Percentiles rank a stretch among this genome's conserved stretches.
Evolutionary conservation across 148 eudicot genomes (phyloP).

Genomic region (Vaccinium corymbosum): DNA sequence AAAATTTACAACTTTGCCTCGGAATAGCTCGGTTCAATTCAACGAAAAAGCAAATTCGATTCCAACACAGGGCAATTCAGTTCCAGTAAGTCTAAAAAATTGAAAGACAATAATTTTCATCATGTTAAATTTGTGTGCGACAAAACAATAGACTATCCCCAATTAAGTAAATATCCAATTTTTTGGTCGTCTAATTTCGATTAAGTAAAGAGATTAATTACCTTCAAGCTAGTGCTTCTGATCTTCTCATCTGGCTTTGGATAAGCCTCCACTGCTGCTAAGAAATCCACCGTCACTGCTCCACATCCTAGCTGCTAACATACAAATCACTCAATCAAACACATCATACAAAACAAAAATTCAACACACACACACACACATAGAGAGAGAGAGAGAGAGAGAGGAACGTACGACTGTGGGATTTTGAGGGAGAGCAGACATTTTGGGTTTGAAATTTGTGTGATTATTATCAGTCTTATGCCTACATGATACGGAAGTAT

Average conservation of each 20-base stretch:
- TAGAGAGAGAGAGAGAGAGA: background rate
- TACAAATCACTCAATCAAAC: background rate
- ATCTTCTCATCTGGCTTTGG: constrained; percentile 93
- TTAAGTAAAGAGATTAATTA: constrained; percentile 7
- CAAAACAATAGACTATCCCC: background rate
- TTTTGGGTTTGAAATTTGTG: constrained; percentile 37
- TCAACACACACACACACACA: background rate
- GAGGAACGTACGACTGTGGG: constrained; percentile 43
- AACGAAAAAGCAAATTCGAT: background rate
- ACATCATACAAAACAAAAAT: background rate
- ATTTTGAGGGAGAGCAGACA: constrained; percentile 56
- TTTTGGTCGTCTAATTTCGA: background rate
- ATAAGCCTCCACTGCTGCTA: constrained; percentile 74
- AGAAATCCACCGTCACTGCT: constrained; percentile 43
- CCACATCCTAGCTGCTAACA: constrained; percentile 74
- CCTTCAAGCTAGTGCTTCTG: constrained; percentile 89
- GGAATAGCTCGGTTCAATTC: background rate
- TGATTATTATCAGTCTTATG: background rate
- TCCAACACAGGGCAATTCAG: background rate
- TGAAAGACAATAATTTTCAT: background rate
- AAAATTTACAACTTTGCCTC: background rate
- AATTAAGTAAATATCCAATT: background rate
- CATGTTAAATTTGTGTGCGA: background rate
- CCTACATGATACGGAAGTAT: background rate
- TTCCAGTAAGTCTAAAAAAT: background rate